Evolutionary conservation across 192 early-diverging fungal genomes (phyloP).

Genomic region (Glomus cerebriforme): DNA sequence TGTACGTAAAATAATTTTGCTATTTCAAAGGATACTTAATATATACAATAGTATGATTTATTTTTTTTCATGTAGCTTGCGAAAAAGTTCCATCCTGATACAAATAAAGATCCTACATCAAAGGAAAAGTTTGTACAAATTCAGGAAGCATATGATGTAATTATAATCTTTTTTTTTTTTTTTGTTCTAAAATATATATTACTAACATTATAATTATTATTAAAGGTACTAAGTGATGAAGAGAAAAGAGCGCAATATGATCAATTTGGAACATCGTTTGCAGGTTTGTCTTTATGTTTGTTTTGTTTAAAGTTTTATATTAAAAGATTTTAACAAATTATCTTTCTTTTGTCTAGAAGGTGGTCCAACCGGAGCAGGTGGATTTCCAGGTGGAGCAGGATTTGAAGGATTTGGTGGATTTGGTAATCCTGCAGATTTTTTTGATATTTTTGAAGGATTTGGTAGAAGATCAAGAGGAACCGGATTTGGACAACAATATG

Average conservation of each 20-base stretch:
- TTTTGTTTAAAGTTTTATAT: background rate
- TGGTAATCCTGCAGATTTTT: slow-evolving; percentile 35
- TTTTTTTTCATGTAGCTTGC: slow-evolving; percentile 64
- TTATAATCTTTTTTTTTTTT: slow-evolving; percentile 24
- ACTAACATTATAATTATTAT: background rate
- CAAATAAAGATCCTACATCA: slow-evolving; percentile 88
- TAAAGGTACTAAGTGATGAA: slow-evolving; percentile 85
- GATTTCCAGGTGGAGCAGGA: slow-evolving; percentile 57
- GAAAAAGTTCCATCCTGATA: slow-evolving; percentile 97
- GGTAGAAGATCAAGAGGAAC: slow-evolving; percentile 39
- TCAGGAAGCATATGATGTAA: slow-evolving; percentile 90
- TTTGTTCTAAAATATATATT: slow-evolving; percentile 17
- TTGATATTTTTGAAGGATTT: slow-evolving; percentile 42
- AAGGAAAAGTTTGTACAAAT: slow-evolving; percentile 98
- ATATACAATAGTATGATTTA: slow-evolving; percentile 20
- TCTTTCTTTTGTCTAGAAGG: slow-evolving; percentile 32
- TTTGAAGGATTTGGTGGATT: slow-evolving; percentile 69
- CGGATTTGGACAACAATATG: slow-evolving; percentile 15
- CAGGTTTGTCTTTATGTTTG: background rate
- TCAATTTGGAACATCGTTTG: slow-evolving; percentile 74
- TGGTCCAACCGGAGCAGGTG: slow-evolving; percentile 51
- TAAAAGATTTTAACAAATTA: background rate
- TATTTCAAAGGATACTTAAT: slow-evolving; percentile 11
- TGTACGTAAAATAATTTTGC: slow-evolving; percentile 42
- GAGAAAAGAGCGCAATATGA: slow-evolving; percentile 90